Evolutionary conservation across 2,329 filamentous ascomycete species (phyloP).

Genomic region (Ceratocystis smalleyi): DNA sequence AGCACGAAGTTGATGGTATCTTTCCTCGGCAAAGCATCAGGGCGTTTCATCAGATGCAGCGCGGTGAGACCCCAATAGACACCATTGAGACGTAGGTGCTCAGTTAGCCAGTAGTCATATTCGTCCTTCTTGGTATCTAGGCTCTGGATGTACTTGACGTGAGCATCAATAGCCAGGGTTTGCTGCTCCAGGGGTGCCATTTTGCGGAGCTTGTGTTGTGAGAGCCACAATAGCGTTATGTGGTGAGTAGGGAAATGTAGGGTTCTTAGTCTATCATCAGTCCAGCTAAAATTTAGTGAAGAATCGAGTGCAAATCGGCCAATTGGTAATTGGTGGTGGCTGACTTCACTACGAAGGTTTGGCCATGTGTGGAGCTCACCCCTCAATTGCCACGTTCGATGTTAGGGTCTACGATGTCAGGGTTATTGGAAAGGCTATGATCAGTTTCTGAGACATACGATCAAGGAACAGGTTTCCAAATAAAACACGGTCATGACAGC

Average conservation of each 20-base stretch:
- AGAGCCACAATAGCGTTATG: too few species aligned
- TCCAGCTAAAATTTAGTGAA: too few species aligned
- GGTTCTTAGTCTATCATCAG: too few species aligned
- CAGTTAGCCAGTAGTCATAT: slow-evolving; percentile 93
- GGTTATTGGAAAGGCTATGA: background rate
- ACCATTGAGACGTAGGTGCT: slow-evolving; percentile 87
- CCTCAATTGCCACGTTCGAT: background rate
- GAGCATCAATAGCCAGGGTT: slow-evolving; percentile 39
- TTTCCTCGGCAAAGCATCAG: slow-evolving; percentile 64
- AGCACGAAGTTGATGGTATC: slow-evolving; percentile 86
- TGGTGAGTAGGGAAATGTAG: too few species aligned
- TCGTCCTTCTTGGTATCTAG: slow-evolving; percentile 86
- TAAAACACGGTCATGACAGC: background rate
- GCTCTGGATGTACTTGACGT: slow-evolving; percentile 85
- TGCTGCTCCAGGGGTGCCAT: slow-evolving; percentile 25
- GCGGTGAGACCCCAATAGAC: slow-evolving; percentile 93
- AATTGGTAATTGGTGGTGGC: too few species aligned
- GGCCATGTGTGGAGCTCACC: background rate
- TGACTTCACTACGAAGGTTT: too few species aligned
- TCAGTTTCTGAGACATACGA: background rate
- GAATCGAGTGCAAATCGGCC: too few species aligned
- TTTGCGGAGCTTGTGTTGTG: background rate
- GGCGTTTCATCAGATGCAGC: slow-evolving; percentile 66
- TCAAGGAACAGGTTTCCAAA: background rate
- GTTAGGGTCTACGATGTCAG: background rate